Base-by-base conservation (phyloP, 1,284 basidiomycete species). In the Exobasidium rhododendri region DNA sequence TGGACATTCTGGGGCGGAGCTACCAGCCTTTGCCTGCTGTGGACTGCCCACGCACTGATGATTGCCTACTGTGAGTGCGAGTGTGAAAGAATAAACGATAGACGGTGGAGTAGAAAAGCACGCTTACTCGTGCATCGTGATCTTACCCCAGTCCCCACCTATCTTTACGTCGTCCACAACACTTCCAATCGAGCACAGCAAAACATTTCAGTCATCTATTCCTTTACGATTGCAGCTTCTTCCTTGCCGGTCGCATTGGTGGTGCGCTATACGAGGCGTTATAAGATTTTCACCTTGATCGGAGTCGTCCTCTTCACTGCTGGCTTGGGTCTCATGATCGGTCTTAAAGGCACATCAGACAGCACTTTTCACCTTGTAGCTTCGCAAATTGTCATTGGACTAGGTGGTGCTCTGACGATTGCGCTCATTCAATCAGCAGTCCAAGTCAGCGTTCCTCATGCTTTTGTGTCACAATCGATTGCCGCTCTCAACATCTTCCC, bases 281-380 rank as follows among this genome's bases (percentile, higher is more conserved):
- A 45, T 47, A 59, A 64, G 14, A n/a, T 40, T 26, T 58, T 64
- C 28, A 44, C 31, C 17, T 24, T 64, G 1, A 17, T 64, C 14
- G 63, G 63, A 10, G 24, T 49, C 20, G 30, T 58, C 26, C 17
- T 62, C 22, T 50, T 49, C 31, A 63, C 58, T n/a, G 55, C 31
- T n/a, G 63, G 62, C 10, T 22, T 58, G 14, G 62, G 63, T 3
- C 14, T 64, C n/a, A 64, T 64, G 63, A 45, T 64, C 46, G 47
- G 24, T 2, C 20, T n/a, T 44, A 30, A 44, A 13, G 28, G 46
- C 10, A 59, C n/a, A 2, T n/a, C 30, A 28, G 46, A 53, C n/a
- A 13, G 53, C 13, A 50, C 47, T 5, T 64, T 64, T 17, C 14
- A 45, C 4, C 55, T 63, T 2, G 54, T 44, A 20, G 53, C 51